Base-by-base conservation (phyloP, 2,329 filamentous ascomycete species). In the Pseudogymnoascus sp. region DNA sequence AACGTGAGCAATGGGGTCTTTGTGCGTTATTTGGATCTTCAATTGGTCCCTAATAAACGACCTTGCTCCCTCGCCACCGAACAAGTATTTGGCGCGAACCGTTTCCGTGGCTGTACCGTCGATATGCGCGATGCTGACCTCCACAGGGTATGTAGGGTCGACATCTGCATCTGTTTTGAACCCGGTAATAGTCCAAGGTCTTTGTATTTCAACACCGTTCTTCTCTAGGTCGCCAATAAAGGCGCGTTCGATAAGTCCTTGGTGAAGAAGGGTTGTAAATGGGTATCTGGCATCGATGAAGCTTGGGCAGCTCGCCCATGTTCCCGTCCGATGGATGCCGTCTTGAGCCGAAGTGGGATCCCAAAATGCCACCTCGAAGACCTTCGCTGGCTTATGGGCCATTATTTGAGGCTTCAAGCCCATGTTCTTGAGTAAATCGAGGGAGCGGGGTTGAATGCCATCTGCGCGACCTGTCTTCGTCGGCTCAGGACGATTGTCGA, bases 371-470 rank as follows among this genome's bases (percentile, higher is more conserved):
- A 88, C 85, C 71, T 90, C 87, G 68, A 84, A 96, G 25, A 97
- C 91, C 70, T 90, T 91, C 1, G 92, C 92, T 5, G 93, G 93
- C 66, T 92, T 85, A 71, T 93, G 82, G 18, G 87, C 88, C 91
- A 96, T 96, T 71, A 96, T 90, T 62, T 86, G 85, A 49, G 90
- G 85, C 78, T 96, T 96, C 63, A 96, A 79, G 1, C 90, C 91
- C 88, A 96, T 91, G 72, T 96, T 96, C 61, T 89, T 86, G 58
- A 96, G 80, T 14, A 96, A 83, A 69, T 96, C 92, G 23, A 96
- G 81, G 0, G 92, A 96, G 40, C 93, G 87, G 38, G 92, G 92
- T 77, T 96, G 92, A 63, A 97, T 96, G 65, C 91, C 92, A 76
- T 96, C 92, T 62, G 92, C 93, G 67, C 92, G 89, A 61, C 92